phyloP scores from a whole-genome alignment of 75 land plant species.

The Cupressus sempervirens region DNA sequence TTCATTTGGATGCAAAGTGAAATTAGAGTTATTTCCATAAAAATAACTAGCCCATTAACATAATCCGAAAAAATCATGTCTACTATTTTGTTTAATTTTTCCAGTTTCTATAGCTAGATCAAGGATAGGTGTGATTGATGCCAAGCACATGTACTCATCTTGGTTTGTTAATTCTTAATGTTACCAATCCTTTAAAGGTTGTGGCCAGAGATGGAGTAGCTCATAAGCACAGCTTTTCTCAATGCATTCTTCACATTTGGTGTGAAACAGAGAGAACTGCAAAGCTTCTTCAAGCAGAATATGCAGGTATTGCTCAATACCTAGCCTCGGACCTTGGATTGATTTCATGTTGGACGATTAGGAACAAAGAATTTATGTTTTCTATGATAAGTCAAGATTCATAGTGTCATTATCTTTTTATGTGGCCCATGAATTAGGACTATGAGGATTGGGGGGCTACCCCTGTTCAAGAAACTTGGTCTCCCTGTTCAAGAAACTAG shows the following conservation, averaged over 20 bases:
- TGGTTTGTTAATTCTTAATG: not conserved
- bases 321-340: not conserved
- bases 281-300: constrained; percentile 21
- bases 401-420: not conserved
- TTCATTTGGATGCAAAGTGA: no score
- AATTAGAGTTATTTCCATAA: no score
- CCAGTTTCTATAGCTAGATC: not conserved
- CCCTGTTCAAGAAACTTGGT: not conserved
- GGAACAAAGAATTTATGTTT: not conserved
- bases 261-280: constrained; percentile 41
- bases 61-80: no score
- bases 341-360: not conserved
- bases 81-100: not conserved
- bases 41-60: no score
- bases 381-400: not conserved
- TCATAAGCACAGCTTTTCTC: constrained; percentile 38
- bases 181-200: constrained; percentile 16
- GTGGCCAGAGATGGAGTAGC: constrained; percentile 49
- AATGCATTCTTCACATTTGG: constrained; percentile 51
- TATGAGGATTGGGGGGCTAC: not conserved
- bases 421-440: not conserved
- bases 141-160: not conserved
- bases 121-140: not conserved
- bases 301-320: constrained; percentile 21
- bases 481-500: not conserved